Base-by-base conservation (phyloP, 2,329 filamentous ascomycete genomes). In the Arthrobotrys sinensis region DNA sequence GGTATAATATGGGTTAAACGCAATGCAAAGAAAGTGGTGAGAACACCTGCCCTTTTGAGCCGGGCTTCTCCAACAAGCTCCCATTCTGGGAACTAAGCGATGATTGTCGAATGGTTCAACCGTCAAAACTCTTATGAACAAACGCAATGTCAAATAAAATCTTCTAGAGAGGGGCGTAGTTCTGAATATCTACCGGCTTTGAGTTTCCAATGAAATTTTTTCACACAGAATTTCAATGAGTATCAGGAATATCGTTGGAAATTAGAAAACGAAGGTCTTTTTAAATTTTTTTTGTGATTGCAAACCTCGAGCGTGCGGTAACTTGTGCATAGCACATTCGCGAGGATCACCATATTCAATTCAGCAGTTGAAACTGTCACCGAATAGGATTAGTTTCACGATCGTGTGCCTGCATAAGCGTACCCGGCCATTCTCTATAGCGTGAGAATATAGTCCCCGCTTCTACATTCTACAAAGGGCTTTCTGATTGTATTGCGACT, bases 331-430 rank as follows among this genome's bases (percentile, higher is more conserved):
- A 12, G 43, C 10, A 28, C 16, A 43, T 14, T 43, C 19, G 7
- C 24, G 4, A 24, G 36, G 34, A 60, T 43, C 8, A 21, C 19
- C 55, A 40, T 21, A 14, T 45, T 72, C 34, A 5, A 46, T 38
- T 8, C 28, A 57, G 7, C 2, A 38, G 19, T 64, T 36, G 32
- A 50, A 66, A 50, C 21, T 14, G 12, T 40, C 46, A 50, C 62
- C 40, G 52, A 67, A 67, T 45, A 19, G 40, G 60, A 48, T 32
- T 73, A 67, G 69, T 73, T 66, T 73, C 69, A 62, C 11, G 11
- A 19, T 34, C 32, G n/a, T 21, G 50, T 50, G 52, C 53, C 70
- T 68, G 70, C 70, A 67, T 75, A 67, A 68, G 62, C 63, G 62
- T 32, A 36, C 53, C 70, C 34, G 45, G 40, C 16, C 32, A 36